These are phyloP conservation scores for Silene uniflora DNA, from an alignment of 148 eudicot genomes.

Conservation along the genomic window DNA sequence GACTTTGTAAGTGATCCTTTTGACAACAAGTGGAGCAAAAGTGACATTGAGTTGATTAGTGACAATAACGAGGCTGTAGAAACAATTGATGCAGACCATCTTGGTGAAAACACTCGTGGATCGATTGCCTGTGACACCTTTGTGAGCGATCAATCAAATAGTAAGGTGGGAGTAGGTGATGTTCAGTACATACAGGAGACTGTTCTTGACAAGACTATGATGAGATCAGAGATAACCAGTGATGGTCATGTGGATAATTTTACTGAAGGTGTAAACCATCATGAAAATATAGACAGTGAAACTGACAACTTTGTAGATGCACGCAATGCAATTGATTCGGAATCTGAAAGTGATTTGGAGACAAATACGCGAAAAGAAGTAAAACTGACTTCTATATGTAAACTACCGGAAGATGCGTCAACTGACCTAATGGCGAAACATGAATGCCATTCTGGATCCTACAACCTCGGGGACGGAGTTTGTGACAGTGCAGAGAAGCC, in stretches of 20 bases:
- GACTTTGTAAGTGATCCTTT: constrained; percentile 38
- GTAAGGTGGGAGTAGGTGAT: not conserved
- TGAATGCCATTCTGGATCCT: constrained; percentile 4
- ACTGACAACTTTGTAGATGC: constrained; percentile 84
- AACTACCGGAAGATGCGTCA: constrained; percentile 23
- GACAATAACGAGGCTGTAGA: constrained; percentile 7
- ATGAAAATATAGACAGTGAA: constrained; percentile 79
- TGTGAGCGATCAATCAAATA: not conserved
- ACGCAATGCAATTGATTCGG: constrained; percentile 83
- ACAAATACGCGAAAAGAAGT: constrained; percentile 35
- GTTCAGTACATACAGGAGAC: not conserved
- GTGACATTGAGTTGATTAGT: not conserved
- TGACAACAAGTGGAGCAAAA: constrained; percentile 16
- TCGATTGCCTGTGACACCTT: not conserved
- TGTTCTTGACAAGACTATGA: not conserved
- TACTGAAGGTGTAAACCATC: constrained; percentile 7
- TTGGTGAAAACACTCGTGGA: constrained; percentile 10
- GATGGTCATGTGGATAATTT: no score
- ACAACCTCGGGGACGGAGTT: constrained; percentile 25
- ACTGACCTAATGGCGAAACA: constrained; percentile 21
- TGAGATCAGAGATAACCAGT: not conserved
- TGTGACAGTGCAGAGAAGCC: not conserved
- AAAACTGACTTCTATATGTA: constrained; percentile 23
- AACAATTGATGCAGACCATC: not conserved
- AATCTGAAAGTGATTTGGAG: constrained; percentile 76